phyloP scores from a whole-genome alignment of 2,329 filamentous ascomycete species.

The Amauroascus verrucosus region DNA sequence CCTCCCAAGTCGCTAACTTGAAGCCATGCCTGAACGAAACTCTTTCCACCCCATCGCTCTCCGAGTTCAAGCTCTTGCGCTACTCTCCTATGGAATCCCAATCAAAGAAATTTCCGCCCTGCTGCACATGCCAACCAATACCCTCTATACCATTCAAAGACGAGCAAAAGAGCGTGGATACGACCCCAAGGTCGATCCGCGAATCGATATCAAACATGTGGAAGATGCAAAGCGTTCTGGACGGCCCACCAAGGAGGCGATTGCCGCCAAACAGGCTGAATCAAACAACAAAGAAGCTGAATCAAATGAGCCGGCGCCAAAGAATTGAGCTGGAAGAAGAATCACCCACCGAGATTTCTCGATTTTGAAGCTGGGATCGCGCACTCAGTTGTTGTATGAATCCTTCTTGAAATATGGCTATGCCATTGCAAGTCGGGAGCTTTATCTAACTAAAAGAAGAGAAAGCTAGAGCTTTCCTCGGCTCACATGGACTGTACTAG shows the following conservation, averaged over 20 bases:
- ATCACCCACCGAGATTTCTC: too few relatives aligned
- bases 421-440: too few relatives aligned
- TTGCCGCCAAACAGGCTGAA: background rate
- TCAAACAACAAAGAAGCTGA: too few relatives aligned
- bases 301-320: too few relatives aligned
- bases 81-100: background rate
- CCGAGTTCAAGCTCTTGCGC: background rate
- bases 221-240: background rate
- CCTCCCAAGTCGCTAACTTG: too few relatives aligned
- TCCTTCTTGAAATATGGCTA: too few relatives aligned
- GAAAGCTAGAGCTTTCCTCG: too few relatives aligned
- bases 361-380: too few relatives aligned
- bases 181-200: background rate
- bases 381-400: too few relatives aligned
- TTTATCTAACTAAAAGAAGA: too few relatives aligned
- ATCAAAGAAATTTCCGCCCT: background rate
- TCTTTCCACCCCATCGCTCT: background rate
- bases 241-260: background rate
- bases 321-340: too few relatives aligned
- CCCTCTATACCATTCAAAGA: background rate
- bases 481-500: too few relatives aligned
- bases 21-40: background rate
- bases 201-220: background rate
- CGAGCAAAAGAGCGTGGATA: background rate
- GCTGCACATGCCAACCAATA: background rate